phyloP scores from a whole-genome alignment of 1,284 basidiomycete genomes.

The Ceratobasidium papillatum region DNA sequence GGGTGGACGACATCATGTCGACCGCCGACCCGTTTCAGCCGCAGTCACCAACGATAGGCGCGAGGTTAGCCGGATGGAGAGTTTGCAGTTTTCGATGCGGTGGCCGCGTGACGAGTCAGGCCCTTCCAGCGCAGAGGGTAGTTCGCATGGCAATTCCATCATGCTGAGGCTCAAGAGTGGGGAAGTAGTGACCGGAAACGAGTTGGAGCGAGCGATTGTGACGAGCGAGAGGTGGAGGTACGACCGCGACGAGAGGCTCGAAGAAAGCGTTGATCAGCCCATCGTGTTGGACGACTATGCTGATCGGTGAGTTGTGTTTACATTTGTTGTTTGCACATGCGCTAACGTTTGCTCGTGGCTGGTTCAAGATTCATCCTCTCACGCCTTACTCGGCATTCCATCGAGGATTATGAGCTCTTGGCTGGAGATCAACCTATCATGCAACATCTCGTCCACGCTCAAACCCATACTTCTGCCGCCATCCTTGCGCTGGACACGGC shows the following conservation, averaged over 20 bases:
- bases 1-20: slow-evolving; percentile 81
- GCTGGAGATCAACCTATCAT: slow-evolving; percentile 30
- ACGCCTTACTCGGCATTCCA: slow-evolving; percentile 23
- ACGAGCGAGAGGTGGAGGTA: slow-evolving; percentile 73
- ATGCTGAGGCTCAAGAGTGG: slow-evolving; percentile 26
- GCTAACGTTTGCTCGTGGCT: slow-evolving; percentile 6
- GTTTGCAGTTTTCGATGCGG: slow-evolving; percentile 35
- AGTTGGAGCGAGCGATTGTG: slow-evolving; percentile 53
- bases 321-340: neutral
- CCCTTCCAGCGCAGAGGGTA: slow-evolving; percentile 22
- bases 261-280: slow-evolving; percentile 66
- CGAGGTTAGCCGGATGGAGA: slow-evolving; percentile 17
- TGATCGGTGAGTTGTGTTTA: slow-evolving; percentile 59
- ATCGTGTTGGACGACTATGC: slow-evolving; percentile 74
- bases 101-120: slow-evolving; percentile 40
- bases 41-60: slow-evolving; percentile 17
- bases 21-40: slow-evolving; percentile 62
- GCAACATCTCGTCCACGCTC: slow-evolving; percentile 27
- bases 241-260: slow-evolving; percentile 66
- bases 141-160: slow-evolving; percentile 39
- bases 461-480: slow-evolving; percentile 7
- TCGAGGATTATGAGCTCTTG: slow-evolving; percentile 27
- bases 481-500: slow-evolving; percentile 25
- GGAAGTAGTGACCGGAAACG: slow-evolving; percentile 55
- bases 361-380: slow-evolving; percentile 30